Evolutionary conservation across 2,329 filamentous ascomycete species (phyloP), one percentile per base, ranked within the genome.

Genomic region (Chaetomium olivaceum): DNA sequence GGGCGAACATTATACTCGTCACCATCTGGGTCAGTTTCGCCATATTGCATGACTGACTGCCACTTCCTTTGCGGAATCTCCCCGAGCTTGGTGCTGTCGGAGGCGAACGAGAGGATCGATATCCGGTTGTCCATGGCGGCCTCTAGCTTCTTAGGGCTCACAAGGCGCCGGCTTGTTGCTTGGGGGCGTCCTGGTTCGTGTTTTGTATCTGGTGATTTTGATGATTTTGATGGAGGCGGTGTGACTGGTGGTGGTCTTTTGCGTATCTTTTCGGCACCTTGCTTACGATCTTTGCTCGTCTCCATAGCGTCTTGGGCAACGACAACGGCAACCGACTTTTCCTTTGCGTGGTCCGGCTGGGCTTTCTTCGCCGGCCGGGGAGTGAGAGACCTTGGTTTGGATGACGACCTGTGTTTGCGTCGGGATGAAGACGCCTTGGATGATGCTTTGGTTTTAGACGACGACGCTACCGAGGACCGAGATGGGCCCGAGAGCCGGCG

Each of bases 61-160:
- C 71, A 73, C 50, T 73, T 76, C 29, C 71, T 69, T 56, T 75
- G 71, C 0, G 76, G 75, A 4, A 77, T 76, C 55, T 77, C 75
- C 9, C 76, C 76, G 6, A 77, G 71, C 63, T 71, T 73, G n/a
- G 76, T 78, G 72, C 75, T 77, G 61, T 70, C 74, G 0, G 74
- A 74, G 0, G 74, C 70, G 43, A 73, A 72, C 1, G 76, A 74
- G 27, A 72, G 56, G 11, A 76, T 66, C 2, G 76, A 77, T n/a
- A 76, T 67, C 33, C 74, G 70, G 31, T 75, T 71, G 12, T 67
- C 52, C 50, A 48, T 59, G 19, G 58, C 55, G 56, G 65, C 33
- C 21, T 57, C 25, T 12, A 57, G 33, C 14, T 23, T 57, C 36
- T 57, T 55, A 4, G 54, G 29, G 12, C 23, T 54, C 4, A 4